Conservation (phyloP, 495 filamentous ascomycete genomes). For the Podospora comata region DNA sequence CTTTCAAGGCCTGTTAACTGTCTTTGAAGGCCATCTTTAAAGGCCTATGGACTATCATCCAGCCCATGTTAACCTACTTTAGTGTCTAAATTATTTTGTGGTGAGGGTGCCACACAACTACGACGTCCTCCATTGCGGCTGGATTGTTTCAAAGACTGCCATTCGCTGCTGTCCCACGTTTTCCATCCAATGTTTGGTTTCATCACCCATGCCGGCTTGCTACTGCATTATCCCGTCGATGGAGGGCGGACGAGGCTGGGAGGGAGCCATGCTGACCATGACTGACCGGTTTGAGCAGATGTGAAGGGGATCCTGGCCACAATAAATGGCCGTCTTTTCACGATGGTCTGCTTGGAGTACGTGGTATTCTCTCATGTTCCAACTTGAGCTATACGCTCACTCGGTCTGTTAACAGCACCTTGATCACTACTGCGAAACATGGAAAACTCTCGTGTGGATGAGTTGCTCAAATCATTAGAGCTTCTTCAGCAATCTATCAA, state of each 20-base stretch:
- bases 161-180: not conserved
- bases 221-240: not conserved
- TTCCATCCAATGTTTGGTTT: constrained; percentile 1
- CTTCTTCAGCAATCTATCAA: constrained; percentile 37
- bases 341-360: not conserved
- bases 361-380: not conserved
- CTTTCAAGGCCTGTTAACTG: too few relatives aligned
- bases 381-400: not conserved
- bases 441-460: constrained; percentile 25
- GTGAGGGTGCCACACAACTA: not conserved
- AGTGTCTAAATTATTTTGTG: too few relatives aligned
- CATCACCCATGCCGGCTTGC: not conserved
- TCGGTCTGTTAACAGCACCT: not conserved
- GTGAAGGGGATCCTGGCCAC: not conserved
- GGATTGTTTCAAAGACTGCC: not conserved
- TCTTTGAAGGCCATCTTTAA: too few relatives aligned
- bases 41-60: too few relatives aligned
- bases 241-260: not conserved
- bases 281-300: not conserved
- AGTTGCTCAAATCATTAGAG: constrained; percentile 37
- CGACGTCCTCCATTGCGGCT: not conserved
- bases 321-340: not conserved
- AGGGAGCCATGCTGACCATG: not conserved
- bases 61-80: too few relatives aligned
- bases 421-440: not conserved